These are phyloP conservation scores for Phytophthora citricola DNA, from an alignment of 352 stramenopile species.

Conservation along the genomic window DNA sequence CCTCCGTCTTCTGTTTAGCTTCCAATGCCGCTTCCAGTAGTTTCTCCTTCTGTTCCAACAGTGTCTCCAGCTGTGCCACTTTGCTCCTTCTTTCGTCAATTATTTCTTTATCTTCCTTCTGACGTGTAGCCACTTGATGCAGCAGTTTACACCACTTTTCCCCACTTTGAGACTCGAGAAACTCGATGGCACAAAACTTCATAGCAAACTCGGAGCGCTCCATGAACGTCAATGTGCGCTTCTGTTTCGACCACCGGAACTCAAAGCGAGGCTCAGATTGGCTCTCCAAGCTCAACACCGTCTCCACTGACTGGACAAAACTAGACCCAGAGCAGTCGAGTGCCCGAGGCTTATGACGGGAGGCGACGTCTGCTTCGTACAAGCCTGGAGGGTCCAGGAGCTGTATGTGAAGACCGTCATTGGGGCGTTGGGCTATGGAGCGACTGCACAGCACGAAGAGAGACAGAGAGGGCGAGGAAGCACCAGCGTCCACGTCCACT, in stretches of 20 bases:
- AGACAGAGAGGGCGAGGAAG: constrained; percentile 2
- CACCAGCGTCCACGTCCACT: constrained; percentile 2
- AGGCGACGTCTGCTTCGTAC: constrained; percentile 38
- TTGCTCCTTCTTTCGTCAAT: constrained; percentile 25
- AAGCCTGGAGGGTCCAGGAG: constrained; percentile 39
- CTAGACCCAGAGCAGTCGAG: constrained; percentile 48
- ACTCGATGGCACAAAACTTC: constrained; percentile 57
- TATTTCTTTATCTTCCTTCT: constrained; percentile 12
- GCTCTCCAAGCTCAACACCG: constrained; percentile 9
- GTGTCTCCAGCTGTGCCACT: constrained; percentile 38
- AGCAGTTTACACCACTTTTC: constrained; percentile 36
- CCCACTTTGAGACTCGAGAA: constrained; percentile 20
- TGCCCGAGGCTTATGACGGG: constrained; percentile 47
- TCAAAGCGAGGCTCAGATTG: constrained; percentile 28
- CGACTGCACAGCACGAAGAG: constrained; percentile 19
- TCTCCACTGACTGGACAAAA: constrained; percentile 46
- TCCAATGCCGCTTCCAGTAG: constrained; percentile 49
- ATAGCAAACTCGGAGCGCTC: constrained; percentile 55
- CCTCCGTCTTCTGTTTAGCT: constrained; percentile 53
- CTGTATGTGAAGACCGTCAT: constrained; percentile 33
- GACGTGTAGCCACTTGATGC: constrained; percentile 34
- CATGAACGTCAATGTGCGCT: constrained; percentile 54
- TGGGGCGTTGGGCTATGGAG: background rate
- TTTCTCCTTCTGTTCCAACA: constrained; percentile 53
- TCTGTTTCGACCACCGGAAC: constrained; percentile 50